A percentile compares a stretch with the other conserved stretches of the same genome.
Conservation (phyloP, 192 early-diverging fungal species). For the Podila verticillata region DNA sequence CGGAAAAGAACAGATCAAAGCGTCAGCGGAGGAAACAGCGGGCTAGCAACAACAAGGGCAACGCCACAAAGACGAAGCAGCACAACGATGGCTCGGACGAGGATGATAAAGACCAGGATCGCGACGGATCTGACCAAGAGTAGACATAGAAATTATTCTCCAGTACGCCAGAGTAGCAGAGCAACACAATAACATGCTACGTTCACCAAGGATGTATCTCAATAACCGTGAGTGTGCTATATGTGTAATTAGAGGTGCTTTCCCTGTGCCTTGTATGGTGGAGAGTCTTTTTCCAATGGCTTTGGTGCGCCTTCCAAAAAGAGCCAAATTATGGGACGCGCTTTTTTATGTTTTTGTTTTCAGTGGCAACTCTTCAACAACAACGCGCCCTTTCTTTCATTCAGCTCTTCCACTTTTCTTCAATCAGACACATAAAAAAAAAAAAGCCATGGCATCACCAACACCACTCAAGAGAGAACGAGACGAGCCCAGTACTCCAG, state of each 20-base stretch:
- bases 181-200: too few species aligned
- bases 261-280: too few species aligned
- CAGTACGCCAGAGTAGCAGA: too few species aligned
- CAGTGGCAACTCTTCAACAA: not conserved
- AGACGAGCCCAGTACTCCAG: slow-evolving; percentile 2
- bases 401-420: not conserved
- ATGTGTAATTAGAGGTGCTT: too few species aligned
- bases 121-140: slow-evolving; percentile 9
- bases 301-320: not conserved
- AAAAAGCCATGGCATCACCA: slow-evolving; percentile 33
- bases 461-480: slow-evolving; percentile 37
- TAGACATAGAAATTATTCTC: too few species aligned
- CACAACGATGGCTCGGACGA: slow-evolving; percentile 9
- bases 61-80: slow-evolving; percentile 27
- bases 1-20: slow-evolving; percentile 90
- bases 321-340: slow-evolving; percentile 19
- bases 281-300: not conserved
- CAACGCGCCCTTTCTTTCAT: not conserved
- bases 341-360: slow-evolving; percentile 17
- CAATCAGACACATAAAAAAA: not conserved
- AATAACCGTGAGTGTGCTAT: too few species aligned
- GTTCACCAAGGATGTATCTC: too few species aligned
- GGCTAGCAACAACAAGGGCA: slow-evolving; percentile 50
- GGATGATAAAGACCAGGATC: slow-evolving; percentile 7
- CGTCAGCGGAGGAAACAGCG: slow-evolving; percentile 78